Percentiles rank a stretch among this genome's conserved stretches.
These are phyloP conservation scores for Aspergillus pseudotamarii DNA, from an alignment of 2,329 filamentous ascomycete genomes.

Conservation along the genomic window DNA sequence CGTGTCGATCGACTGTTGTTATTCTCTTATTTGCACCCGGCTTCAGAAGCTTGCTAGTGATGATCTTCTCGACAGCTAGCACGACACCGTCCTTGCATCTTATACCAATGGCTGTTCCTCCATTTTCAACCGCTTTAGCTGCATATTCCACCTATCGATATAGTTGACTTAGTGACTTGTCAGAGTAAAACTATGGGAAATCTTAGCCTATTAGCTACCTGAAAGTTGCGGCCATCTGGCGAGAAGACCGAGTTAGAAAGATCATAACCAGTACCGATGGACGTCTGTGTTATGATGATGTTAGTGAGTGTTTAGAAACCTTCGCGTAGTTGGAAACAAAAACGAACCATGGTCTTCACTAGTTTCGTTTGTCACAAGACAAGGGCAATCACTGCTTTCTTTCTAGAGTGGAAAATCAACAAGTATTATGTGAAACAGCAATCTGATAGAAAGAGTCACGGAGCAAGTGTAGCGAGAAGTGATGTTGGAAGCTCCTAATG, in stretches of 20 bases:
- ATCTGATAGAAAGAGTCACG: not conserved
- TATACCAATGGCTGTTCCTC: slow-evolving; percentile 93
- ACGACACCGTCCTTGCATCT: slow-evolving; percentile 97
- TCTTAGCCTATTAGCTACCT: slow-evolving; percentile 59
- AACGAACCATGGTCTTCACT: slow-evolving; percentile 25
- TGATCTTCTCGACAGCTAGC: slow-evolving; percentile 93
- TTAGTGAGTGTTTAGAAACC: slow-evolving; percentile 18
- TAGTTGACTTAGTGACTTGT: slow-evolving; percentile 18
- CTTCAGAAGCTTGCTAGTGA: slow-evolving; percentile 94
- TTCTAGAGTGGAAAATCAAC: not conserved
- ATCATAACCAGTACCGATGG: slow-evolving; percentile 99
- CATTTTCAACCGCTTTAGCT: slow-evolving; percentile 97
- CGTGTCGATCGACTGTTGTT: slow-evolving; percentile 87
- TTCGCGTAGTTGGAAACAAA: slow-evolving; percentile 13
- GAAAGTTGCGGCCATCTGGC: slow-evolving; percentile 97
- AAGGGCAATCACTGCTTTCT: not conserved
- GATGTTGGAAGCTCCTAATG: not conserved
- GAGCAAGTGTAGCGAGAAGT: not conserved
- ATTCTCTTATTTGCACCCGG: slow-evolving; percentile 96
- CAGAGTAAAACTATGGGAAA: not conserved
- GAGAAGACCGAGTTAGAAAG: slow-evolving; percentile 99
- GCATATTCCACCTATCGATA: slow-evolving; percentile 80
- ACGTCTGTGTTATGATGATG: slow-evolving; percentile 67
- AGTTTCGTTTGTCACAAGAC: not conserved
- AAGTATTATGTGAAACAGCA: not conserved